Evolutionary conservation across 306 rosid genomes (phyloP).

Genomic region (Vigna mungo): DNA sequence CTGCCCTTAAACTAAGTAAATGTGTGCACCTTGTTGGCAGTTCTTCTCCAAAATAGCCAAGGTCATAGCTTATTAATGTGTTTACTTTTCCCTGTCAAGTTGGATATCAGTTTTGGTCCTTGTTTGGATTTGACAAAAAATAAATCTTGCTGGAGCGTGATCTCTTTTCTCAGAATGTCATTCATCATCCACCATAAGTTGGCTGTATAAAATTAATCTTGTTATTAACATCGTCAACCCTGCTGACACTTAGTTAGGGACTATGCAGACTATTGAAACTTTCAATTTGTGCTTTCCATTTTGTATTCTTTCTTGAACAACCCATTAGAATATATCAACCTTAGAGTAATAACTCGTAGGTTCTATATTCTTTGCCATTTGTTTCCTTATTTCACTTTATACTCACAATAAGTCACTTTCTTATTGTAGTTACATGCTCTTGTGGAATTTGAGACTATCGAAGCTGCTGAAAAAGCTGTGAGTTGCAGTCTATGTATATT

Average conservation of each 20-base stretch:
- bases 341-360: slow-evolving; percentile 10
- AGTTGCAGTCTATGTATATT: slow-evolving; percentile 51
- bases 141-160: too few relatives aligned
- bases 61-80: background rate
- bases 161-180: too few relatives aligned
- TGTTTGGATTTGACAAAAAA: too few relatives aligned
- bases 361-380: slow-evolving; percentile 32
- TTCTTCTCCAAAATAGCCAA: too few relatives aligned
- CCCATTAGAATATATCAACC: background rate
- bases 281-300: slow-evolving; percentile 26
- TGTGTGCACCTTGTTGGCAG: slow-evolving; percentile 3
- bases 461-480: slow-evolving; percentile 95
- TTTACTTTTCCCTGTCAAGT: slow-evolving; percentile 11
- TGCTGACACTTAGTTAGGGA: background rate
- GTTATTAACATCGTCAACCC: background rate
- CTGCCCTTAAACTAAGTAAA: slow-evolving; percentile 15
- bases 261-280: background rate
- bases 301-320: background rate
- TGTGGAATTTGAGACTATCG: slow-evolving; percentile 87
- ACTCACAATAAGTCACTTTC: slow-evolving; percentile 24
- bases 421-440: slow-evolving; percentile 87
- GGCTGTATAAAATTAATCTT: background rate
- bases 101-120: background rate
- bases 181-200: slow-evolving; percentile 17
- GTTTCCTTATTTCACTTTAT: slow-evolving; percentile 13